Evolutionary conservation across 2,329 filamentous ascomycete genomes (phyloP).

Genomic region (Xylariaceae sp.): DNA sequence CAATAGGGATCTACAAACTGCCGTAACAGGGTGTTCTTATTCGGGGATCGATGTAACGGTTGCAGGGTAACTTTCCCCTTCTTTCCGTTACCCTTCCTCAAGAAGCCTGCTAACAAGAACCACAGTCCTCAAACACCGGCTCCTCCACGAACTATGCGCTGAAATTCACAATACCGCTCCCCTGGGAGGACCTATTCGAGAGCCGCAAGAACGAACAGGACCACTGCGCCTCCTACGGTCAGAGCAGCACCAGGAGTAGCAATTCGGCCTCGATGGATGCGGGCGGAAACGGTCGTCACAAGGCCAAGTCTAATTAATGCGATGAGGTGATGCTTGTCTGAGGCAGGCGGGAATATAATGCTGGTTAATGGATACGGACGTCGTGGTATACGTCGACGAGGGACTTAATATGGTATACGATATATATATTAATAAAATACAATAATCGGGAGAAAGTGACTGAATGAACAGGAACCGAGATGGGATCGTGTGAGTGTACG

Average conservation of each 20-base stretch:
- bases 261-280: neutral
- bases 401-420: no score
- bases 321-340: neutral
- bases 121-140: neutral
- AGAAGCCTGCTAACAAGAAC: neutral
- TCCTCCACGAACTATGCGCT: conserved; percentile 12
- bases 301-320: neutral
- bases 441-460: no score
- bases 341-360: no score
- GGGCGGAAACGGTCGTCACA: neutral
- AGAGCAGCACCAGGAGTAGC: neutral
- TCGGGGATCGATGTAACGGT: conserved; percentile 28
- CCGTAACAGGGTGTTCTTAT: conserved; percentile 28
- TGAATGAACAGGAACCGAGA: no score
- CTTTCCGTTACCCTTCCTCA: neutral
- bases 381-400: no score
- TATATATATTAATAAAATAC: no score
- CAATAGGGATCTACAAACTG: conserved; percentile 27
- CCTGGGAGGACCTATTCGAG: conserved; percentile 2
- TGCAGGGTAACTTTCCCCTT: conserved; percentile 24
- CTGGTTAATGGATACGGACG: no score
- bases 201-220: conserved; percentile 7
- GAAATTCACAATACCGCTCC: neutral
- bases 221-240: neutral
- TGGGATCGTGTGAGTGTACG: no score